A percentile compares a stretch with the other conserved stretches of the same genome.
phyloP scores from a whole-genome alignment of 2,329 filamentous ascomycete species.

The Aspergillus aculeatinus region DNA sequence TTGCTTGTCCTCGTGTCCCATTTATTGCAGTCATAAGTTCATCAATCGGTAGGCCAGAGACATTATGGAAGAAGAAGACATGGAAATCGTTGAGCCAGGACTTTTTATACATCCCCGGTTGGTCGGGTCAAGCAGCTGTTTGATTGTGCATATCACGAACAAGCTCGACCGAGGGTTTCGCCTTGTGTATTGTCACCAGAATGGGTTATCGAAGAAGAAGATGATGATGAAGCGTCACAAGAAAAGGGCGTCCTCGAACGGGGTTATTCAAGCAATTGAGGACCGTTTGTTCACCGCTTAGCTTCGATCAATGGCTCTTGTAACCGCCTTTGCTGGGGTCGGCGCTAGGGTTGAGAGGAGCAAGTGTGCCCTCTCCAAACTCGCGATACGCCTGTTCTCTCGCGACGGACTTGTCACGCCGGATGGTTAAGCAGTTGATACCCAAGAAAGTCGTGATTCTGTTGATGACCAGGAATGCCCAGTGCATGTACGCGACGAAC shows the following conservation, averaged over 20 bases:
- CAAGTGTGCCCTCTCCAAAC: constrained; percentile 28
- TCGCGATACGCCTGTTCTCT: constrained; percentile 38
- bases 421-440: constrained; percentile 92
- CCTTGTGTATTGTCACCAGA: neutral
- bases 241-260: neutral
- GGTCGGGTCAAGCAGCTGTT: neutral
- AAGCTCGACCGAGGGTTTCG: neutral
- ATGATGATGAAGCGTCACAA: neutral
- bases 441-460: constrained; percentile 89
- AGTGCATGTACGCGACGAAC: constrained; percentile 81
- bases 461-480: constrained; percentile 87
- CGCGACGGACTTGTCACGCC: constrained; percentile 34
- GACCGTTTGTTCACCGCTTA: neutral
- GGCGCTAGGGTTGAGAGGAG: constrained; percentile 8
- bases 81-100: constrained; percentile 15
- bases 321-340: constrained; percentile 19
- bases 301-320: constrained; percentile 20
- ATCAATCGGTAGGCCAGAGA: constrained; percentile 12
- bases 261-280: neutral
- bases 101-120: constrained; percentile 4
- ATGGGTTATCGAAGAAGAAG: neutral
- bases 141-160: neutral
- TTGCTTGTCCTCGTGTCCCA: constrained; percentile 11
- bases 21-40: constrained; percentile 20
- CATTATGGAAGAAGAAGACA: constrained; percentile 14